Base-by-base conservation (phyloP, 345 rosid genomes). In the Eucalyptus victrix region DNA sequence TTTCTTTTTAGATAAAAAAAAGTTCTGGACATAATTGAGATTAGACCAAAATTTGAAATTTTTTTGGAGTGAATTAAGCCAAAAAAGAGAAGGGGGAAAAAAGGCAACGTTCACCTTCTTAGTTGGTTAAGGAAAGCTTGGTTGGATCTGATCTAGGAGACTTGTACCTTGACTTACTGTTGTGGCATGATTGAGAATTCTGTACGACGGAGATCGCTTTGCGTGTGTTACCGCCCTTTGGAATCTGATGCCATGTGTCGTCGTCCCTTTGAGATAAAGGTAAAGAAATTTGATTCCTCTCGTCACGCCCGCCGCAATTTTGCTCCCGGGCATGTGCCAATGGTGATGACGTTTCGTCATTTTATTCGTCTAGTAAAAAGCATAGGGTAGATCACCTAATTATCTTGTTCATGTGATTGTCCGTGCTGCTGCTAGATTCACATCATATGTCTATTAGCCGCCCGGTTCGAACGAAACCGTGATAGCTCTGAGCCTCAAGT, bases 1-100 rank as follows among this genome's bases (percentile, higher is more conserved):
- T 69, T 17, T n/a, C 12, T 65, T 62, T n/a, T 16, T 0, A 3
- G 19, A 7, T 1, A n/a, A 65, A 15, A 65, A 65, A n/a, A 15
- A 7, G 45, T 16, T 8, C 1, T 2, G 1, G 12, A 69, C 3
- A 34, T 5, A 34, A 5, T 18, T 34, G 28, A 40, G 9, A 40
- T 21, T 21, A 4, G 45, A 76, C 1, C 42, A 21, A 10, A 76
- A 40, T 37, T 72, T 37, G 7, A n/a, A 14, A 0, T 51, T 18
- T 19, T 6, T 15, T 5, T 3, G 0, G 10, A 4, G 15, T 23
- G 14, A 37, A 72, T 37, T 10, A 37, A 72, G 28, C 8, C 45
- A 4, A 17, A 67, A 32, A 16, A n/a, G 11, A 32, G 40, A 32
- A n/a, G 9, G 6, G 40, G 12, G 21, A 0, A 6, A 72, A 53